phyloP scores from a whole-genome alignment of 176 grass and related monocot species.

The Carex scoparia region DNA sequence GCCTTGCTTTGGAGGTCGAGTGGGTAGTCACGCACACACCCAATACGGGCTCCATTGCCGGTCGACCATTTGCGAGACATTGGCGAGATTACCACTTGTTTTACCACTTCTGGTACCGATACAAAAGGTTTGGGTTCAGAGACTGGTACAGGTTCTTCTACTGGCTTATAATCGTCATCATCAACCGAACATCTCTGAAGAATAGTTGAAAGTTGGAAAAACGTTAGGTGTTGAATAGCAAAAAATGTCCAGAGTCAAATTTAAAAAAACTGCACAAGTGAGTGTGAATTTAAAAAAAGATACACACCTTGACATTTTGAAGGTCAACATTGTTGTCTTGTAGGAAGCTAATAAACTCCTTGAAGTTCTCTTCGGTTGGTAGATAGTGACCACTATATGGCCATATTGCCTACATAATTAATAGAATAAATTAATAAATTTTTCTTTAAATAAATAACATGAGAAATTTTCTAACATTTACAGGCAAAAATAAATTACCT shows the following conservation, averaged over 20 bases:
- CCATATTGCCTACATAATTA: slow-evolving; percentile 63
- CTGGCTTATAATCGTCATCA: slow-evolving; percentile 44
- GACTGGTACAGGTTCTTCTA: slow-evolving; percentile 4
- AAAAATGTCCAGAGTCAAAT: not conserved
- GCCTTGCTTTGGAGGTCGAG: slow-evolving; percentile 66
- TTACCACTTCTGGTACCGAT: slow-evolving; percentile 9
- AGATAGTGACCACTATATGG: slow-evolving; percentile 98
- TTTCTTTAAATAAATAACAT: not conserved
- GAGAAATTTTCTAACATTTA: slow-evolving; percentile 9
- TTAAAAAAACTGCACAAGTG: not conserved
- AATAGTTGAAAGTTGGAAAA: not conserved
- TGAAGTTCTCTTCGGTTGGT: slow-evolving; percentile 88
- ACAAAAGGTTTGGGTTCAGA: not conserved
- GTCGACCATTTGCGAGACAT: slow-evolving; percentile 73
- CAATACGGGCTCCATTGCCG: slow-evolving; percentile 49
- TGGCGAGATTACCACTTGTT: slow-evolving; percentile 7
- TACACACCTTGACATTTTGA: slow-evolving; percentile 75
- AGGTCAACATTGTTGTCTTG: slow-evolving; percentile 84
- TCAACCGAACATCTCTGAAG: slow-evolving; percentile 69
- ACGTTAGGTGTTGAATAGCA: not conserved
- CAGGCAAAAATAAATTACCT: slow-evolving; percentile 30
- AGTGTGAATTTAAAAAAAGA: not conserved
- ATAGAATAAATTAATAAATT: not conserved
- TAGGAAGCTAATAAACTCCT: slow-evolving; percentile 85
- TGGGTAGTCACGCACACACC: slow-evolving; percentile 76